Conservation (phyloP, 2,329 filamentous ascomycete genomes). For the Niveomyces coronatus region DNA sequence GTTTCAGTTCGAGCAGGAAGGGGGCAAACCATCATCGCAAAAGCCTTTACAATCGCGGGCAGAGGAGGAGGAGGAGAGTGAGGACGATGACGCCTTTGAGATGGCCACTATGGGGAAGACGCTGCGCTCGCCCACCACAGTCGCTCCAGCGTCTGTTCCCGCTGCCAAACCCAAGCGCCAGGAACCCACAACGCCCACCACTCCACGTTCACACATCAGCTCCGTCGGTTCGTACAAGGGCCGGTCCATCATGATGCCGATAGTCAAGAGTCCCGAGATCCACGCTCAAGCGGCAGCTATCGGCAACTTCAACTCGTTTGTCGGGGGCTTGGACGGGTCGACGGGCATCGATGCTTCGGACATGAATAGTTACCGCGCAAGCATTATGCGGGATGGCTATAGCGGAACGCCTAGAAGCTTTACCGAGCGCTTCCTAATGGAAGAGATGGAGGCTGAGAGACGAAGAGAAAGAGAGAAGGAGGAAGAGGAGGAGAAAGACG, state of each 20-base stretch:
- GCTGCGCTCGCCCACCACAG: constrained; percentile 22
- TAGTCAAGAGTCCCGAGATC: constrained; percentile 38
- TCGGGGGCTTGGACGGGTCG: constrained; percentile 42
- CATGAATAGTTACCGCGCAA: constrained; percentile 33
- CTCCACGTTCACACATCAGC: constrained; percentile 25
- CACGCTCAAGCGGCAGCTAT: constrained; percentile 38
- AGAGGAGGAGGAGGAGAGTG: constrained; percentile 21
- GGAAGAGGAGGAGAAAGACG: constrained; percentile 11
- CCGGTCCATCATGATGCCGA: constrained; percentile 39
- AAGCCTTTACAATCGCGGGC: constrained; percentile 8
- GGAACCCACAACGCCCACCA: constrained; percentile 21
- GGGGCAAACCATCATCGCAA: constrained; percentile 21
- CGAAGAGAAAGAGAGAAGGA: constrained; percentile 16
- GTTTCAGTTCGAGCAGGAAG: constrained; percentile 35
- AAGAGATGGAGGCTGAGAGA: constrained; percentile 29
- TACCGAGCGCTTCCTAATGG: constrained; percentile 38
- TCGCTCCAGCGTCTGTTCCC: constrained; percentile 34
- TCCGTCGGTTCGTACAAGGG: constrained; percentile 46
- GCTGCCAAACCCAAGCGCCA: constrained; percentile 23
- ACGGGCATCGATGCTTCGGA: constrained; percentile 37
- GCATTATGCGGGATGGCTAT: constrained; percentile 28
- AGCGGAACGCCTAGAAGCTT: constrained; percentile 36
- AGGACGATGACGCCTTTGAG: constrained; percentile 19
- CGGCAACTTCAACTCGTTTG: constrained; percentile 39
- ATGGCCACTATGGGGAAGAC: constrained; percentile 1